phyloP scores from a whole-genome alignment of 192 early-diverging fungal genomes.

The Coemansia brasiliensis region DNA sequence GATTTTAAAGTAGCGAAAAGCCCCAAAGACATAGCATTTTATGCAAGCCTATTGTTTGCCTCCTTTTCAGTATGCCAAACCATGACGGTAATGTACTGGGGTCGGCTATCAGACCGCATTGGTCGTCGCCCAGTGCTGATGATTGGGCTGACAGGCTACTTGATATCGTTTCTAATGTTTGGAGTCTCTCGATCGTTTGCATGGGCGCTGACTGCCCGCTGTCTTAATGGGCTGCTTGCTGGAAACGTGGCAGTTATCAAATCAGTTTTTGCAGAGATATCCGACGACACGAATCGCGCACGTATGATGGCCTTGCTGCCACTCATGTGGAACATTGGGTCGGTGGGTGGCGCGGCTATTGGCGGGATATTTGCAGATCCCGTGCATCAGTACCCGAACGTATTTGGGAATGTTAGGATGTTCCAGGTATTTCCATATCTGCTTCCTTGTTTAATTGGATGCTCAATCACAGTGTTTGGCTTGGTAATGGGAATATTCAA shows the following conservation, averaged over 20 bases:
- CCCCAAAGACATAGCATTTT: slow-evolving; percentile 80
- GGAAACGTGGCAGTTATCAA: slow-evolving; percentile 81
- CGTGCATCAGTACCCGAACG: slow-evolving; percentile 61
- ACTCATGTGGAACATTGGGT: slow-evolving; percentile 68
- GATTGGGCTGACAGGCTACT: slow-evolving; percentile 75
- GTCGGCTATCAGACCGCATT: slow-evolving; percentile 71
- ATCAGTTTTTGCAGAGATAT: slow-evolving; percentile 81
- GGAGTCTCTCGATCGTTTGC: slow-evolving; percentile 62
- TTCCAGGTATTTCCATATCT: slow-evolving; percentile 75
- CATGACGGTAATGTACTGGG: slow-evolving; percentile 65
- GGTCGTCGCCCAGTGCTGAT: slow-evolving; percentile 82
- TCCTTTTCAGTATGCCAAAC: slow-evolving; percentile 59
- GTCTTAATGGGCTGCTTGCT: slow-evolving; percentile 69
- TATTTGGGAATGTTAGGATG: slow-evolving; percentile 61
- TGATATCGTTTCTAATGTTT: slow-evolving; percentile 68
- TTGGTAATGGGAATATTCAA: slow-evolving; percentile 63
- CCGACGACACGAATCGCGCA: slow-evolving; percentile 76
- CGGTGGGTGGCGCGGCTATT: slow-evolving; percentile 66
- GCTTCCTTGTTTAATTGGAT: slow-evolving; percentile 76
- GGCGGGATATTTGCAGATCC: slow-evolving; percentile 83
- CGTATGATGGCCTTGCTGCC: slow-evolving; percentile 77
- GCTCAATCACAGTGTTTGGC: slow-evolving; percentile 62
- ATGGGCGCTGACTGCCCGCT: slow-evolving; percentile 64
- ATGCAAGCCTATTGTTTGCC: slow-evolving; percentile 58
- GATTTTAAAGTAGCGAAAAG: slow-evolving; percentile 70